These are phyloP conservation scores for Trypanosoma melophagium DNA, from an alignment of 208 protist species.

Conservation along the genomic window DNA sequence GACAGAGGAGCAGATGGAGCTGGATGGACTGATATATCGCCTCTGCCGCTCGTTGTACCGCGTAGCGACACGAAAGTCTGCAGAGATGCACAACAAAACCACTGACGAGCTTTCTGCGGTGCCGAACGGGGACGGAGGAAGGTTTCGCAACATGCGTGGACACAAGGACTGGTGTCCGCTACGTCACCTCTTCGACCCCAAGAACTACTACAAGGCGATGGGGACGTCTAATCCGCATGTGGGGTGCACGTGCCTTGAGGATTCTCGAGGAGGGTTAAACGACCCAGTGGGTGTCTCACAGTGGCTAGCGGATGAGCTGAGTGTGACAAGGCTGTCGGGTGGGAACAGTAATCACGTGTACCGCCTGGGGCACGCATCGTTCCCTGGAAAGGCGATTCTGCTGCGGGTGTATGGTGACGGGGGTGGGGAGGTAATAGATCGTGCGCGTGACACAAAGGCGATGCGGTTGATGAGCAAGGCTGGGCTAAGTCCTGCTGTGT, in stretches of 20 bases:
- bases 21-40: constrained; percentile 63
- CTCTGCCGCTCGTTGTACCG: constrained; percentile 75
- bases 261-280: constrained; percentile 1
- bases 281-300: constrained; percentile 49
- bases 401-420: constrained; percentile 75
- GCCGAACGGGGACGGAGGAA: constrained; percentile 32
- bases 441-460: constrained; percentile 65
- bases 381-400: constrained; percentile 55
- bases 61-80: constrained; percentile 54
- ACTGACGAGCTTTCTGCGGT: background rate
- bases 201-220: constrained; percentile 54
- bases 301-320: constrained; percentile 55
- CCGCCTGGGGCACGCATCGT: constrained; percentile 61
- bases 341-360: constrained; percentile 89
- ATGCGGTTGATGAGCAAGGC: constrained; percentile 78
- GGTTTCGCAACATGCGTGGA: constrained; percentile 74
- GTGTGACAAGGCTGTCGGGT: constrained; percentile 74
- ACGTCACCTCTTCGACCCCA: constrained; percentile 78
- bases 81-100: constrained; percentile 23
- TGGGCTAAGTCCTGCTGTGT: constrained; percentile 61
- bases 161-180: constrained; percentile 81
- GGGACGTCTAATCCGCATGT: constrained; percentile 19
- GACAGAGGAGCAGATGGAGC: constrained; percentile 36
- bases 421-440: constrained; percentile 76
- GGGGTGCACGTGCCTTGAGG: constrained; percentile 24